Base-by-base conservation (phyloP, 2,329 filamentous ascomycete genomes). In the Volutella citrinella region DNA sequence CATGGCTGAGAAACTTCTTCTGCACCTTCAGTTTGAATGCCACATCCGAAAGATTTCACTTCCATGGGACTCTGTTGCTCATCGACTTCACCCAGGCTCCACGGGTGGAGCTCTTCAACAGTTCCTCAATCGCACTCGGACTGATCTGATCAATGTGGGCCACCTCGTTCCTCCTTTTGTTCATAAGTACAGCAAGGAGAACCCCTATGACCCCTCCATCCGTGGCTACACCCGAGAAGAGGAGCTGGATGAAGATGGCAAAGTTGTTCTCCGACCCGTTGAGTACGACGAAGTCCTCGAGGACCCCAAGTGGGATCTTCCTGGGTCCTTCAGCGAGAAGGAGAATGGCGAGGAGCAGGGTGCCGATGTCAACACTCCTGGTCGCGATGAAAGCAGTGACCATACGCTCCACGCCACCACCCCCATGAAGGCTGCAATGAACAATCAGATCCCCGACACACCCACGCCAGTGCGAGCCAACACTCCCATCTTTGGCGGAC, bases 1-100 rank as follows among this genome's bases (percentile, higher is more conserved):
- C 9, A 72, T 72, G 65, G 51, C 57, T 1, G 68, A 72, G 22
- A 72, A 71, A 45, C 43, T 70, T 0, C 36, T 71, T 1, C 50
- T 71, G 1, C 48, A 61, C 34, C 42, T 70, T 1, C 51, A 63
- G 10, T 71, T 66, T 20, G 68, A 71, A 43, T 60, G 53, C 21
- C 36, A 39, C 10, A 43, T 56, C 6, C 44, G 55, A 29, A 54
- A 52, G 18, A 46, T 62, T 16, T 47, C 56, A 2, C 10, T 69
- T 1, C 64, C 66, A 0, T 69, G 64, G 64, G 58, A 65, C 11
- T 32, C 46, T 0, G 56, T 68, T 25, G 65, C 65, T 16, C 62
- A 68, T 30, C 57, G 65, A 2, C 49, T 70, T 12, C 60, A 61
- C 7, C 64, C 65, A 4, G 65, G 66, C 13, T 60, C 64, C 0